Base-by-base conservation (phyloP, 1,139 yeast species). In the Hemisphaericaspora xylofermentans region DNA sequence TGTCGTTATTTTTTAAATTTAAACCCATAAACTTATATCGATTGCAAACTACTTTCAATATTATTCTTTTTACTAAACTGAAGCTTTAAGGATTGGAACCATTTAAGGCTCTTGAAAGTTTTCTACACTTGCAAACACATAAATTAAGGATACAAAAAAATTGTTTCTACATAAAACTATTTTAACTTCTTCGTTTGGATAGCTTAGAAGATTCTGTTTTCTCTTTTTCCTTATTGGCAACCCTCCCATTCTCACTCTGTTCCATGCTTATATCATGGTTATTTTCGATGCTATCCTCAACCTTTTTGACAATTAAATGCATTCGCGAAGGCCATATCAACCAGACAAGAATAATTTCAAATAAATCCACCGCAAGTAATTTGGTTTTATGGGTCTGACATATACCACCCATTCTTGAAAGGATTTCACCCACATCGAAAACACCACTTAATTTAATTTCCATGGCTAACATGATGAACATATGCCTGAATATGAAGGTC, bases 1-100 rank as follows among this genome's bases (percentile, higher is more conserved):
- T 71, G 76, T 72, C 78, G 76, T 49, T 55, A 53, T 57, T 53
- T 61, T 26, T 26, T 26, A 6, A 6, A 60, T 62, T 59, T 9
- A 13, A 27, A 13, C 17, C 17, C 9, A 4, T 21, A 21, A 21
- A 6, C 8, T 21, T 21, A n/a, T n/a, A n/a, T n/a, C n/a, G n/a
- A n/a, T n/a, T n/a, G n/a, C 24, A 21, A 33, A 19, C 10, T 22
- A 24, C 18, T 21, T 21, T 21, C 24, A 21, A 8, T 6, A 21
- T 21, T 21, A 21, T 6, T 21, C 24, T 21, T 8, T 21, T 21
- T 21, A 21, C 24, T n/a, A n/a, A n/a, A n/a, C n/a, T n/a, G n/a
- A n/a, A n/a, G n/a, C n/a, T n/a, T n/a, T n/a, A n/a, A n/a, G n/a
- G n/a, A n/a, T n/a, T n/a, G n/a, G n/a, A n/a, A n/a, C n/a, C n/a